phyloP scores from a whole-genome alignment of 805 yeast genomes.

The Metschnikowia gelsemii region DNA sequence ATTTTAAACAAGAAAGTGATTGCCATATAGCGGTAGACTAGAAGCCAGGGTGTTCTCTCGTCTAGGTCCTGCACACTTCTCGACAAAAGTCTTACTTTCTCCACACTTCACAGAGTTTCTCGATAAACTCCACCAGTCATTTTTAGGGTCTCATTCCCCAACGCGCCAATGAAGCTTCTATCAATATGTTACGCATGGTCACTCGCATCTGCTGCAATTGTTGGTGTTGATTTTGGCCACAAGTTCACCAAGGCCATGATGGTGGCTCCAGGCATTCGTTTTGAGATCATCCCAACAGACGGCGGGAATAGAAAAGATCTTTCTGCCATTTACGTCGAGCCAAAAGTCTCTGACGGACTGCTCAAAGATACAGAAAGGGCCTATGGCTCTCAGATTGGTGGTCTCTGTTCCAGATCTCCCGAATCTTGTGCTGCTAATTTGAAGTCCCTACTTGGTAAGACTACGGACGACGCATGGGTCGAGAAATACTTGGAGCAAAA shows the following conservation, averaged over 20 bases:
- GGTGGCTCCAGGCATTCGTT: slow-evolving; percentile 86
- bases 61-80: slow-evolving; percentile 5
- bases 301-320: slow-evolving; percentile 91
- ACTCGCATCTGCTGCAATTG: slow-evolving; percentile 53
- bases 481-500: slow-evolving; percentile 51
- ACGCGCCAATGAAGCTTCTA: slow-evolving; percentile 16
- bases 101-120: slow-evolving; percentile 7
- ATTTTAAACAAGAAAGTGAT: no score
- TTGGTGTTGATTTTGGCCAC: slow-evolving; percentile 89
- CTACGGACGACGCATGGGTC: slow-evolving; percentile 47
- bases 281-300: slow-evolving; percentile 83
- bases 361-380: slow-evolving; percentile 60
- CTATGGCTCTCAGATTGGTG: slow-evolving; percentile 74
- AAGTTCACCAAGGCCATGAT: slow-evolving; percentile 83
- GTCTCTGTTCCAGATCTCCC: slow-evolving; percentile 74
- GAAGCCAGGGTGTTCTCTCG: slow-evolving; percentile 16
- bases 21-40: no score
- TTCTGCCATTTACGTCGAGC: slow-evolving; percentile 69
- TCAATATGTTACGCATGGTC: slow-evolving; percentile 13
- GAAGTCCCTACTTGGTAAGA: slow-evolving; percentile 70
- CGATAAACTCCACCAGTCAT: not conserved
- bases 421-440: slow-evolving; percentile 60
- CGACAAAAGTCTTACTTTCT: slow-evolving; percentile 7
- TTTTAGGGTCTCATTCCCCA: slow-evolving; percentile 1
- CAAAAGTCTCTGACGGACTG: slow-evolving; percentile 24